A percentile compares a stretch with the other conserved stretches of the same genome.
phyloP scores from a whole-genome alignment of 2,329 filamentous ascomycete species.

The Xylariaceae sp. region DNA sequence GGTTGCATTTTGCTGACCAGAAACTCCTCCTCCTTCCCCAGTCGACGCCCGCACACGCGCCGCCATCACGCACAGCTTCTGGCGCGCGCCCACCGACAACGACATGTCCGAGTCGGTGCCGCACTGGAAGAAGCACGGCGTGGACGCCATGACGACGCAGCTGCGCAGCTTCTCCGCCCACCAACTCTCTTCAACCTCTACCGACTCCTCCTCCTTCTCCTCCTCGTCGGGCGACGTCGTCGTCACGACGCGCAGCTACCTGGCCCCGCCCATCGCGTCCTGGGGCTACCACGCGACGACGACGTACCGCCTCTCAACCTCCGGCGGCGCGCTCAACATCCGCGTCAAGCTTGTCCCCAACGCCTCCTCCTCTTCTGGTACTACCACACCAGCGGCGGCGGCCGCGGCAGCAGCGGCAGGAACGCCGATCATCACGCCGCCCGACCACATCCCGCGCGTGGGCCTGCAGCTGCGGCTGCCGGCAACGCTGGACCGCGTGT shows the following conservation, averaged over 20 bases:
- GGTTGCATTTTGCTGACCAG: no score
- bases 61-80: constrained; percentile 35
- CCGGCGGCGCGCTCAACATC: constrained; percentile 53
- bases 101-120: constrained; percentile 47
- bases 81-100: constrained; percentile 58
- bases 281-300: constrained; percentile 38
- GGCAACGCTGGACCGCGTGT: constrained; percentile 19
- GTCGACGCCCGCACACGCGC: constrained; percentile 10
- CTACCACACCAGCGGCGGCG: no score
- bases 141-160: constrained; percentile 33
- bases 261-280: constrained; percentile 39
- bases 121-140: constrained; percentile 43
- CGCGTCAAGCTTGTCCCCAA: constrained; percentile 47
- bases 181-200: no score
- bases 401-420: no score
- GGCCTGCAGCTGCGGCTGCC: constrained; percentile 12
- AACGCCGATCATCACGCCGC: no score
- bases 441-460: constrained; percentile 19
- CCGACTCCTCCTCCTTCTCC: constrained; percentile 18
- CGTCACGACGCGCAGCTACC: constrained; percentile 30
- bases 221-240: constrained; percentile 17
- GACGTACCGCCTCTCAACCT: no score
- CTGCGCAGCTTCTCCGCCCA: constrained; percentile 29
- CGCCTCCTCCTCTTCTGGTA: no score
- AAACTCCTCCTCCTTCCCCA: no score